Evolutionary conservation across 1,284 basidiomycete genomes (phyloP), one percentile per base, ranked within the genome.

Genomic region (Fomitopsis palustris): DNA sequence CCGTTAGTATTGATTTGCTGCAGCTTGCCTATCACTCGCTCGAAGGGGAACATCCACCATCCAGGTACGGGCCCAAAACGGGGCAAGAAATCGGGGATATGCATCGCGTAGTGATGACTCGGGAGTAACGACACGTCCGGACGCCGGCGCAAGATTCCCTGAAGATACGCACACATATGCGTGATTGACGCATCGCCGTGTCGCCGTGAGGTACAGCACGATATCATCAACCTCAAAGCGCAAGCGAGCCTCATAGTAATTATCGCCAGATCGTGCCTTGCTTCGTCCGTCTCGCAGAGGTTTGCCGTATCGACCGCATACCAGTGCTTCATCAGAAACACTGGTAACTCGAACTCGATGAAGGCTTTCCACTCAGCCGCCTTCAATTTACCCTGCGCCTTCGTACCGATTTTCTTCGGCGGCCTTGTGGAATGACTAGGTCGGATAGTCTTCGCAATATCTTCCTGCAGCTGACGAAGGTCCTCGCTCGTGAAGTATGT

Each of bases 291-390:
- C 10, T 33, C 51, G 31, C n/a, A 12, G 51, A 53, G 51, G n/a
- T 4, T 37, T 6, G 12, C 25, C 4, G 27, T 3, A 19, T 29
- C 47, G 52, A 57, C 27, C 42, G 62, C 58, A 21, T 61, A 67
- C 72, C 71, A 74, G 17, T 70, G 57, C 21, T 61, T 64, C 45
- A 74, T 64, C 8, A 77, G 62, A 0, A 73, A 65, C 35, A 77
- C 60, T 0, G 72, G 74, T 16, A 77, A 59, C 53, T 71, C 69
- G 4, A 77, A 51, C 0, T 68, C 70, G 10, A 58, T 59, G 12
- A 73, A 43, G 9, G 66, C 67, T 2, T 68, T 64, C 76, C 76
- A 78, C 62, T 77, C 66, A 60, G 74, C 74, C 3, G 76, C 76
- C 54, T 75, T 77, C 45, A 75, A 57, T 5, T 64, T 67, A 1